Base-by-base conservation (phyloP, 192 early-diverging fungal species). In the Coemansia erecta region DNA sequence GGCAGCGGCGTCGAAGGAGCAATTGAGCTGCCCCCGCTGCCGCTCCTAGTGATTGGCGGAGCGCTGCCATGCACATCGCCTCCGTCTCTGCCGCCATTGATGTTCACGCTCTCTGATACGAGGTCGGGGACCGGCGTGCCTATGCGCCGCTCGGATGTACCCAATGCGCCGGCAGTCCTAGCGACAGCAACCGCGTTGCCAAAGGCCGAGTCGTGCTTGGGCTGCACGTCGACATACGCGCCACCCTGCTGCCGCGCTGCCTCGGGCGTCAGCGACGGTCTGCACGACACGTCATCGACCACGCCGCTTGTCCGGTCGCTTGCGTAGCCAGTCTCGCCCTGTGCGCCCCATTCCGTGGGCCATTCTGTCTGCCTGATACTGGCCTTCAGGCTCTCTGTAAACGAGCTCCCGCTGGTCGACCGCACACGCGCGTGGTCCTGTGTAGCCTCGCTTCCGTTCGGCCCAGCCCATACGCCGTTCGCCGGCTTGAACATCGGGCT, bases 341-440 rank as follows among this genome's bases (percentile, higher is more conserved):
- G 40, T 1, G 23, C 26, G 46, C 22, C 45, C 76, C 54, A 66
- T 43, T 66, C 76, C 14, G 17, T 47, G 8, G 64, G 56, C 66
- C 57, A 70, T 24, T 72, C 75, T 9, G 69, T 41, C 22, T 46
- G 43, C 58, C 46, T 58, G 42, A 69, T 68, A 39, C 70, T 73
- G 33, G 66, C 15, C 54, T 79, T 79, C 33, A 79, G 63, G 57
- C 67, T 70, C 14, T 72, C 76, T 0, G 72, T 63, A 61, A 79
- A 79, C 41, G 76, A 79, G 63, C 60, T 63, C 8, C 61, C 68
- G n/a, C 64, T 51, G 13, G 64, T 52, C 14, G 61, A 52, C 26
- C 61, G 24, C 11, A 42, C 50, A 10, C 58, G 50, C 37, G 46
- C 55, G 53, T 51, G 53, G 4, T 48, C 31, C 47, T 60, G 42